Conservation (phyloP, 805 yeast genomes). For the Candida ficus region DNA sequence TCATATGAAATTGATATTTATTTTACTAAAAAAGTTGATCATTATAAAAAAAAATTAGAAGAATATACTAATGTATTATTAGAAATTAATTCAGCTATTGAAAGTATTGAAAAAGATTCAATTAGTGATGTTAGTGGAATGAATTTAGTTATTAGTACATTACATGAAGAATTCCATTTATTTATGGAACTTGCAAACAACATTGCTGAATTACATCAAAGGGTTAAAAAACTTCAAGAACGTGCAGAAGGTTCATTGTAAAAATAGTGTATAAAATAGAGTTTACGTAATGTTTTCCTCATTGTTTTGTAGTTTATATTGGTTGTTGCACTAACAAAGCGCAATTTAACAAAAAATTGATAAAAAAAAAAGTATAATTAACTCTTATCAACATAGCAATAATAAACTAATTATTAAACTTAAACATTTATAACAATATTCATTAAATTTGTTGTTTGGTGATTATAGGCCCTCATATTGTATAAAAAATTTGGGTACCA, state of each 20-base stretch:
- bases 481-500: too few relatives aligned
- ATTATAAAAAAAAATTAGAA: slow-evolving; percentile 38
- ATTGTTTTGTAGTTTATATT: too few relatives aligned
- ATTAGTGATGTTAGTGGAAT: slow-evolving; percentile 36
- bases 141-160: slow-evolving; percentile 52
- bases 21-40: slow-evolving; percentile 38
- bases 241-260: slow-evolving; percentile 13
- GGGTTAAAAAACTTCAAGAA: slow-evolving; percentile 30
- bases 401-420: too few relatives aligned
- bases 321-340: too few relatives aligned
- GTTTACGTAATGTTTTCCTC: neutral
- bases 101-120: slow-evolving; percentile 52
- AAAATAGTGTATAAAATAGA: neutral
- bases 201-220: slow-evolving; percentile 65
- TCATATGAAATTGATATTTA: slow-evolving; percentile 53
- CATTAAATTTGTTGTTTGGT: too few relatives aligned
- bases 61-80: slow-evolving; percentile 41
- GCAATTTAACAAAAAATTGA: too few relatives aligned
- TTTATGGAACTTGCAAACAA: slow-evolving; percentile 74
- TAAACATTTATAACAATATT: too few relatives aligned
- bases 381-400: too few relatives aligned
- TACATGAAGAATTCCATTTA: slow-evolving; percentile 61
- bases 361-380: too few relatives aligned
- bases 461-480: too few relatives aligned
- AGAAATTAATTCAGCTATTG: slow-evolving; percentile 59